Conservation (phyloP, 2,329 filamentous ascomycete genomes). For the Ophiostoma perfectum region DNA sequence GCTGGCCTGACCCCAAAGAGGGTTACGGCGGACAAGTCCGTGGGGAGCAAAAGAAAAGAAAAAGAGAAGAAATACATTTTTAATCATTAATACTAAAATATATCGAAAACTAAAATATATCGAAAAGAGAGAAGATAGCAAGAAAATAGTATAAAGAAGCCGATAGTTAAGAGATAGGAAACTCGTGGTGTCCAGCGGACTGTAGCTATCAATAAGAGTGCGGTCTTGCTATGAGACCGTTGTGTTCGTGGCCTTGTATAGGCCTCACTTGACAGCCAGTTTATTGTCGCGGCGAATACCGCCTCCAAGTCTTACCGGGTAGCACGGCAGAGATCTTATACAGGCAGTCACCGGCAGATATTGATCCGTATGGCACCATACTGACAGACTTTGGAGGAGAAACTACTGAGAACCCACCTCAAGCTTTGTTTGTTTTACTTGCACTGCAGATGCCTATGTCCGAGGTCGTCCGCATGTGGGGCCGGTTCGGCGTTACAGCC, state of each 20-base stretch:
- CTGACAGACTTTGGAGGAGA: neutral
- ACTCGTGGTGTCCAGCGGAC: neutral
- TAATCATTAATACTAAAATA: neutral
- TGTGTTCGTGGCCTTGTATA: too few species aligned
- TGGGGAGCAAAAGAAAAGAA: neutral
- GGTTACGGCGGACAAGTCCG: constrained; percentile 12
- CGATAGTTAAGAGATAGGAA: neutral
- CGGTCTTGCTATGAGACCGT: too few species aligned
- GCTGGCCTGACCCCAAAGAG: constrained; percentile 9
- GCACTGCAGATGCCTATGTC: neutral
- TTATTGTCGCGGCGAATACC: neutral
- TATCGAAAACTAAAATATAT: neutral
- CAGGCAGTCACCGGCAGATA: neutral
- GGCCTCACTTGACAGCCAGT: neutral
- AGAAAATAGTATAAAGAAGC: too few species aligned
- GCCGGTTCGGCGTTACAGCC: constrained; percentile 11
- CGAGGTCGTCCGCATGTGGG: constrained; percentile 1
- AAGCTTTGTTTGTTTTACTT: too few species aligned
- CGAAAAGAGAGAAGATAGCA: neutral
- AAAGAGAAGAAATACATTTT: neutral
- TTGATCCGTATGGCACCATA: neutral
- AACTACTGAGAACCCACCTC: too few species aligned
- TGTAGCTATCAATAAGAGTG: constrained; percentile 1
- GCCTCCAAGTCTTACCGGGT: neutral
- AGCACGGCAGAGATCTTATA: neutral